Evolutionary conservation across 192 early-diverging fungal genomes (phyloP).

Genomic region (Funneliformis geosporum): DNA sequence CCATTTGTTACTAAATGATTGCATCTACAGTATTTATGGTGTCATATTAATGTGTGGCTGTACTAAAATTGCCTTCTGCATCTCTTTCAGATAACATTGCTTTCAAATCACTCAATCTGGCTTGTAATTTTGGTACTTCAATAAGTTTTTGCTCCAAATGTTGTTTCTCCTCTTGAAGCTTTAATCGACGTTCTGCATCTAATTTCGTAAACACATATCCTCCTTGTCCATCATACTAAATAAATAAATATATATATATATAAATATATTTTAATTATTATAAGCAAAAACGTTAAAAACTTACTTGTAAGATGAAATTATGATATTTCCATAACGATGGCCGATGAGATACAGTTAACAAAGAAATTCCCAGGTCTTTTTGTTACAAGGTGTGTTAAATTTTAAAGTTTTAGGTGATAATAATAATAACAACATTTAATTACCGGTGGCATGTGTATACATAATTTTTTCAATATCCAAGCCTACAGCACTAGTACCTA

Average conservation of each 20-base stretch:
- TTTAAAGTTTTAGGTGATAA: neutral
- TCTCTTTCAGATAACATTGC: constrained; percentile 49
- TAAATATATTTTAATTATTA: neutral
- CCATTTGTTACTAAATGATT: too few relatives aligned
- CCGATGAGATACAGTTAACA: constrained; percentile 95
- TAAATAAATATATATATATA: constrained; percentile 55
- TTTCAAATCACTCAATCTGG: constrained; percentile 64
- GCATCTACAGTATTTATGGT: too few relatives aligned
- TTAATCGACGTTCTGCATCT: constrained; percentile 83
- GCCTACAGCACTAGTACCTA: constrained; percentile 75
- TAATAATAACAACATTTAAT: neutral
- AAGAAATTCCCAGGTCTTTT: constrained; percentile 75
- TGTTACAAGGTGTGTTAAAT: neutral
- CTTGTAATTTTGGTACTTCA: constrained; percentile 77
- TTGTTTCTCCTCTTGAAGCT: constrained; percentile 91
- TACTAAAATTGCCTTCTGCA: neutral
- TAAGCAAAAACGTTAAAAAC: neutral
- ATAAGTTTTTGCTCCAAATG: constrained; percentile 73
- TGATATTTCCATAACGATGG: constrained; percentile 97
- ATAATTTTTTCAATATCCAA: constrained; percentile 94
- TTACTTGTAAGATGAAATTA: constrained; percentile 52
- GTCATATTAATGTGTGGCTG: too few relatives aligned
- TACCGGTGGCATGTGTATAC: constrained; percentile 74
- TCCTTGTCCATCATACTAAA: constrained; percentile 96
- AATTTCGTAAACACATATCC: constrained; percentile 92